Base-by-base conservation (phyloP, 129 eudicot genomes). In the Kitagawia praeruptora region DNA sequence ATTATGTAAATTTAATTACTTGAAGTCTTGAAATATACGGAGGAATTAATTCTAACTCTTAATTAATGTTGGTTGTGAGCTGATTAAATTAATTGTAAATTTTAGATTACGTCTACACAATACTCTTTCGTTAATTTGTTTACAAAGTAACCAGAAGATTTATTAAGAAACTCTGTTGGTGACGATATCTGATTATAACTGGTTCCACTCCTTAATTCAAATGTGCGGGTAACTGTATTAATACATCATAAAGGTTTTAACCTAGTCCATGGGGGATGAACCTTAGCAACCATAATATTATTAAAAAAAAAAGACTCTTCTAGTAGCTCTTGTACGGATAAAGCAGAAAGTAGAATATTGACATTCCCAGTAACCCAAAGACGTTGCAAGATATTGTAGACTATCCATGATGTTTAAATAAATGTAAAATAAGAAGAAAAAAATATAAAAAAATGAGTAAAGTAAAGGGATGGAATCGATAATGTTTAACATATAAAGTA, bases 121-220 rank as follows among this genome's bases (percentile, higher is more conserved):
- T 10, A 9, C 13, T 44, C 47, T 44, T 44, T 9, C 47, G 4
- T 40, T 40, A 3, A 40, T 40, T 40, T 40, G 0, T 40, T 40
- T 40, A 40, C 5, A 40, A 3, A 40, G 42, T 40, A 5, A 40
- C 42, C 6, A 44, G 11, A 9, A 8, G 13, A 46, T 11, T 70
- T 18, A 38, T 19, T 31, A 67, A 58, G 67, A 58, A 58, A 58
- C 12, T 58, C 34, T 8, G 67, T 9, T 58, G 34, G 67, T 58
- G 67, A 31, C 23, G 4, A 13, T 13, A 66, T 7, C 79, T 58
- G 82, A 18, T 78, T n/a, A 86, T 85, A 87, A 88, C 88, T 92
- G 93, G 87, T 87, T 89, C 97, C 95, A 92, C 97, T 85, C 58
- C 85, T 85, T 86, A 75, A 81, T 56, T 47, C 39, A 46, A 45